A percentile compares a stretch with the other conserved stretches of the same genome.
phyloP scores from a whole-genome alignment of 2,329 filamentous ascomycete genomes.

The Pseudogymnoascus sp. region DNA sequence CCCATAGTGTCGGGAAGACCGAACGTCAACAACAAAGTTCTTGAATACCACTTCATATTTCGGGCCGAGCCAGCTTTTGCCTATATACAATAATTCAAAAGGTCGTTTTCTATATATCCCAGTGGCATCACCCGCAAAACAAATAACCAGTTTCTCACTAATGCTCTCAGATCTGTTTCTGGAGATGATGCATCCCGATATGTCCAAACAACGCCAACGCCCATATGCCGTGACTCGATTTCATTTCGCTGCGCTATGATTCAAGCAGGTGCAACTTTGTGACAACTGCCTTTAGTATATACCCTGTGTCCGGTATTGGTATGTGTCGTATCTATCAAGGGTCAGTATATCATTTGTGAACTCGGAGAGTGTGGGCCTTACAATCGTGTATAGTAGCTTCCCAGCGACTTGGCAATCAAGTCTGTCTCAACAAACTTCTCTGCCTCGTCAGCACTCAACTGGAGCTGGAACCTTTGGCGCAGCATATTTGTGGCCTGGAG shows the following conservation, averaged over 20 bases:
- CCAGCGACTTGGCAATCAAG: conserved; percentile 70
- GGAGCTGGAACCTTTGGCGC: conserved; percentile 69
- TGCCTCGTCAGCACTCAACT: conserved; percentile 74
- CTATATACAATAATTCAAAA: conserved; percentile 6
- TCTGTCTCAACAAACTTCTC: conserved; percentile 75
- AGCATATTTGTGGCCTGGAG: conserved; percentile 60
- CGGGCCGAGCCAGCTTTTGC: not conserved
- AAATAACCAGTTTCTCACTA: conserved; percentile 1
- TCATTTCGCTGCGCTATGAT: conserved; percentile 3
- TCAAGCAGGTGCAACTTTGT: not conserved
- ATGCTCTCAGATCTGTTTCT: conserved; percentile 6
- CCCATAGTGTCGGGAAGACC: not conserved
- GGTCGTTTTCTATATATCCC: conserved; percentile 5
- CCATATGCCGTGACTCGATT: not conserved
- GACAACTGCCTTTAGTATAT: conserved; percentile 54
- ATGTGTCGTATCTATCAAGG: conserved; percentile 62
- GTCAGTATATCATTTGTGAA: conserved; percentile 11
- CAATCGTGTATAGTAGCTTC: conserved; percentile 81
- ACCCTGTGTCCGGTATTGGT: conserved; percentile 80
- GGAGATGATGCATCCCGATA: not conserved
- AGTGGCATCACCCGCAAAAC: not conserved
- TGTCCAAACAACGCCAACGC: conserved; percentile 5
- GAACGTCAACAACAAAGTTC: not conserved
- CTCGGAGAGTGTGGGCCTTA: conserved; percentile 38
- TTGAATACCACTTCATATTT: conserved; percentile 1